Conservation (phyloP, 2,329 filamentous ascomycete species). For the Pseudonectria buxi region DNA sequence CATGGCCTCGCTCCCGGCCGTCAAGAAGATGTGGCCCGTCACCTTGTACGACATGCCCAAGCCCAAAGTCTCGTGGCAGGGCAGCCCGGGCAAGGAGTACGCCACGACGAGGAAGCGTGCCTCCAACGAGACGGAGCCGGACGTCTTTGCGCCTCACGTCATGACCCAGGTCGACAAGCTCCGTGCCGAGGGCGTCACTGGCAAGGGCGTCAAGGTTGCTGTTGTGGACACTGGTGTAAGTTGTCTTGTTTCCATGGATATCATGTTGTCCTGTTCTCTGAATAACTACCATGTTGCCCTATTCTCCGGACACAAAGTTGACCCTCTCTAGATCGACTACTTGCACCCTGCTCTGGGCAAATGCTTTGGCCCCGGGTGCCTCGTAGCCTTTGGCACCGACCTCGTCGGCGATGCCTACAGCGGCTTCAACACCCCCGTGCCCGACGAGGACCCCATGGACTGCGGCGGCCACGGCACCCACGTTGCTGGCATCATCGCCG, state of each 20-base stretch:
- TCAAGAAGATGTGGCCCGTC: constrained; percentile 46
- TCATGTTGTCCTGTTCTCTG: constrained; percentile 3
- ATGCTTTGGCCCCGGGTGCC: constrained; percentile 53
- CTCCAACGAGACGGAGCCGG: constrained; percentile 14
- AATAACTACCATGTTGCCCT: too few relatives aligned
- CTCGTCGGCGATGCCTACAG: constrained; percentile 50
- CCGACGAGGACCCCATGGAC: constrained; percentile 47
- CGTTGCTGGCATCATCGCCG: constrained; percentile 56
- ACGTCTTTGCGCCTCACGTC: constrained; percentile 43
- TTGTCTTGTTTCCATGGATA: constrained; percentile 8
- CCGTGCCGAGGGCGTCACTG: constrained; percentile 39
- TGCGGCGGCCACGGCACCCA: constrained; percentile 56
- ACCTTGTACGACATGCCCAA: constrained; percentile 38
- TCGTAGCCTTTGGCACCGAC: constrained; percentile 52
- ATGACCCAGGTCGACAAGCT: constrained; percentile 53
- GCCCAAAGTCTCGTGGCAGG: constrained; percentile 39
- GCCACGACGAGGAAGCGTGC: constrained; percentile 12
- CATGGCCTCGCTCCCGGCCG: constrained; percentile 34
- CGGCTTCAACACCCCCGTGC: constrained; percentile 32
- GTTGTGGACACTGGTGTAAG: constrained; percentile 49
- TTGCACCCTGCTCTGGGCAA: constrained; percentile 57
- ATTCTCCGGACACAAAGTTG: neutral
- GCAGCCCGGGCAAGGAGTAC: constrained; percentile 21
- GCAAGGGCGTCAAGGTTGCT: constrained; percentile 46
- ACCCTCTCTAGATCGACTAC: constrained; percentile 46